Conservation (phyloP, 2,329 filamentous ascomycete genomes). For the Paracamarosporium sp. region DNA sequence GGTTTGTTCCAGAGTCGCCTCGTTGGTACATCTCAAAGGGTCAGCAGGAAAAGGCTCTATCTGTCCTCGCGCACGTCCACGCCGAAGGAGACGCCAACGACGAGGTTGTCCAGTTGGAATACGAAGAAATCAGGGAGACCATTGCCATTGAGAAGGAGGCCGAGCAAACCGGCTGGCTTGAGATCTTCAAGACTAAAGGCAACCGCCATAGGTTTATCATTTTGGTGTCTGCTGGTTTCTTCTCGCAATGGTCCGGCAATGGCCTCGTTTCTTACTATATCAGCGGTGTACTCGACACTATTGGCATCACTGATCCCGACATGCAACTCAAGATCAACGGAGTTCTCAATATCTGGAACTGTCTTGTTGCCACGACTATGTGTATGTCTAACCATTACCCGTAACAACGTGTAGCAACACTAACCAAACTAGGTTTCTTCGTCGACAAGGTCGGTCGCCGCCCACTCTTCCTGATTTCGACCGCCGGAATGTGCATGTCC, state of each 20-base stretch:
- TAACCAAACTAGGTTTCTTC: constrained; percentile 34
- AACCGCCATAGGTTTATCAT: constrained; percentile 64
- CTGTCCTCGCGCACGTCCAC: constrained; percentile 66
- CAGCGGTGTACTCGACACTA: constrained; percentile 39
- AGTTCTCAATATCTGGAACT: constrained; percentile 66
- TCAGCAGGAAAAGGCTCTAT: constrained; percentile 64
- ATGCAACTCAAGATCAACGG: constrained; percentile 50
- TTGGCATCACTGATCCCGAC: constrained; percentile 43
- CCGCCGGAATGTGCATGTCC: constrained; percentile 41
- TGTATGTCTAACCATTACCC: constrained; percentile 10
- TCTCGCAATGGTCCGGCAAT: constrained; percentile 58
- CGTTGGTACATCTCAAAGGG: constrained; percentile 69
- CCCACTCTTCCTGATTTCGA: constrained; percentile 60
- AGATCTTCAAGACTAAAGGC: constrained; percentile 56
- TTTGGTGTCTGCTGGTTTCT: constrained; percentile 60
- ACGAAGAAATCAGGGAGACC: constrained; percentile 58
- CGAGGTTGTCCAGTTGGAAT: constrained; percentile 53
- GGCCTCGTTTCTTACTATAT: constrained; percentile 51
- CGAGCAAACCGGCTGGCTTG: constrained; percentile 51
- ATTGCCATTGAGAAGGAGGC: constrained; percentile 57
- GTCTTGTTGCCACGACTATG: constrained; percentile 58
- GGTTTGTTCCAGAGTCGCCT: constrained; percentile 64
- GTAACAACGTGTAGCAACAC: background rate
- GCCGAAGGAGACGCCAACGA: constrained; percentile 60
- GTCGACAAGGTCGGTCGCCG: constrained; percentile 64